Percentiles rank a stretch among this genome's conserved stretches.
These are phyloP conservation scores for Triangularia verruculosa DNA, from an alignment of 2,329 filamentous ascomycete genomes.

Conservation along the genomic window DNA sequence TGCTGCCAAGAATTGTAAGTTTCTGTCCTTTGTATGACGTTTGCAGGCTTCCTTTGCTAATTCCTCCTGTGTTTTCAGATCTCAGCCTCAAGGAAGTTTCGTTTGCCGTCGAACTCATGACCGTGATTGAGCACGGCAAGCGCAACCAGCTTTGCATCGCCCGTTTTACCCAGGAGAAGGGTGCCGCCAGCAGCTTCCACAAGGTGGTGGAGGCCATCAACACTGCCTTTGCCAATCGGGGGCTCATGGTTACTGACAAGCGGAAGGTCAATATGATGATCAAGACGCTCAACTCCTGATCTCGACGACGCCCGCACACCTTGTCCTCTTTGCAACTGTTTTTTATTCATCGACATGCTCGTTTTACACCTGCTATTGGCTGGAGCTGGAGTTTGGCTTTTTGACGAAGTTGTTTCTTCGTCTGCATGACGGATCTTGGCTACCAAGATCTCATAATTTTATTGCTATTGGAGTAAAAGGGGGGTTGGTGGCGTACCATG, in stretches of 20 bases:
- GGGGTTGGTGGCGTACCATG: not conserved
- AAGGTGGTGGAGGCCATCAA: slow-evolving; percentile 76
- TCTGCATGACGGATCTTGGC: not conserved
- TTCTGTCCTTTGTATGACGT: not conserved
- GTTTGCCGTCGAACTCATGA: slow-evolving; percentile 84
- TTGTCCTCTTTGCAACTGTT: not conserved
- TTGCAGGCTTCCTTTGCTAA: slow-evolving; percentile 11
- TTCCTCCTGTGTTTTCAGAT: slow-evolving; percentile 45
- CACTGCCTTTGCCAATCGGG: slow-evolving; percentile 61
- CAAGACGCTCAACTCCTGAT: slow-evolving; percentile 58
- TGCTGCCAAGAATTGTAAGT: slow-evolving; percentile 73
- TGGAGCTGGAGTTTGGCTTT: not conserved
- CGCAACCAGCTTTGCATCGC: slow-evolving; percentile 74
- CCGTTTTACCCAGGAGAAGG: slow-evolving; percentile 83
- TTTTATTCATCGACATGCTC: not conserved
- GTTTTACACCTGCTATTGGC: not conserved
- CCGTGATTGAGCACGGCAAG: slow-evolving; percentile 80
- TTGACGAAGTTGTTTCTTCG: not conserved
- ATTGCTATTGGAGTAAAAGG: not conserved
- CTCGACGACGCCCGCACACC: not conserved
- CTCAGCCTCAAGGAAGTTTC: slow-evolving; percentile 82
- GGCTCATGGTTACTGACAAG: slow-evolving; percentile 66
- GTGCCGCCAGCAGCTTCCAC: slow-evolving; percentile 87
- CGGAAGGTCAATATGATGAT: slow-evolving; percentile 70
- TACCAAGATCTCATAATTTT: not conserved